Evolutionary conservation across 1,284 basidiomycete genomes (phyloP), one percentile per base, ranked within the genome.

Genomic region (Tilletia walkeri): DNA sequence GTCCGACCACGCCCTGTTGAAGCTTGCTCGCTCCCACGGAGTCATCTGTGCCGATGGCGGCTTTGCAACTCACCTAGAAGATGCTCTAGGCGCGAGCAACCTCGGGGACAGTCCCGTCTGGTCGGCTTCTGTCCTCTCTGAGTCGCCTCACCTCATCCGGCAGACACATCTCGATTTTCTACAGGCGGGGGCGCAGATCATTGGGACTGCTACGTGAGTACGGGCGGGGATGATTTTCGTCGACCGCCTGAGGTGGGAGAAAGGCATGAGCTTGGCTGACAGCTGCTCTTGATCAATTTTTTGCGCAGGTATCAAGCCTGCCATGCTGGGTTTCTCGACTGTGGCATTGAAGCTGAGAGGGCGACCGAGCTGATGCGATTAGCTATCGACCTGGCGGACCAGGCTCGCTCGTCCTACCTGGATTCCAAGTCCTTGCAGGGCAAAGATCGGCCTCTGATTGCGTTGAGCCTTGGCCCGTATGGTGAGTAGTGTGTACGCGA

Each of bases 401-500:
- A 81, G 34, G 73, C 76, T 0, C 49, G 74, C n/a, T 66, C 72
- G 18, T 5, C 70, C 1, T 68, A 73, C 70, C 66, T 63, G 4
- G 59, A 49, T 48, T 72, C 20, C 20, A 66, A 48, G 16, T 47
- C 56, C 18, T 38, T 66, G 50, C 16, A 0, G 34, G 16, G 38
- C 49, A 14, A 68, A 4, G 61, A 36, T 30, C 54, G 36, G 36
- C 74, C 79, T 0, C 7, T 78, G 24, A 70, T 80, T 36, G 71
- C 73, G 24, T 70, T 81, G 36, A 75, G 75, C 38, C 67, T 81
- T 7, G 79, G 79, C 2, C 79, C 79, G 4, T 81, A 80, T 65
- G 79, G 59, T 63, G 36, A 34, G 59, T 63, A 16, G 6, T 14
- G 9, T 1, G 41, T 3, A 34, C 54, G 34, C 20, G 12, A 24